Evolutionary conservation across 139 green algal species (phyloP).

Genomic region (Closterium sp.): DNA sequence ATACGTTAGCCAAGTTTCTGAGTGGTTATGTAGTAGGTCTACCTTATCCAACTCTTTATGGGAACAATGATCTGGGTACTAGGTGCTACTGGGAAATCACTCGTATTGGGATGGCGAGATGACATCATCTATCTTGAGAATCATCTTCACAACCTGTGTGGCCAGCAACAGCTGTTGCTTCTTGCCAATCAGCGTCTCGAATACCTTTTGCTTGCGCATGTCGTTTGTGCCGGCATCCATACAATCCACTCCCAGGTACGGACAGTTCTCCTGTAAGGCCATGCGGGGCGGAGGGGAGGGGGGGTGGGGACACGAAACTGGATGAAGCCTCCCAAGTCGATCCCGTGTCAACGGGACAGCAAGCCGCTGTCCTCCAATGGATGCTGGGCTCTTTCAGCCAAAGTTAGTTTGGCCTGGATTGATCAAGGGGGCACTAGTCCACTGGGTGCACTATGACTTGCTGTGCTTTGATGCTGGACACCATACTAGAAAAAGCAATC

Average conservation of each 20-base stretch:
- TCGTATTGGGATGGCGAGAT: conserved; percentile 65
- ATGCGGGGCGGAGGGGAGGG: background rate
- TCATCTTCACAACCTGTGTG: conserved; percentile 99
- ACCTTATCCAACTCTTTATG: background rate
- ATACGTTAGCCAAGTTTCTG: no score
- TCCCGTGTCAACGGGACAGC: conserved; percentile 86
- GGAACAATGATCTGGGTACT: no score
- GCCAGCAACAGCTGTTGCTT: conserved; percentile 97
- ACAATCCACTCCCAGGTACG: conserved; percentile 95
- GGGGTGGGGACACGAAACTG: background rate
- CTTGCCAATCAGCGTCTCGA: conserved; percentile 98
- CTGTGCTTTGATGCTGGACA: no score
- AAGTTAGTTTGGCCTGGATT: no score
- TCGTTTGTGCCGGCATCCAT: conserved; percentile 94
- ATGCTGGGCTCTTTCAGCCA: no score
- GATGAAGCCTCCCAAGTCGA: no score
- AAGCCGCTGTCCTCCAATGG: conserved; percentile 92
- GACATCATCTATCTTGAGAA: conserved; percentile 99
- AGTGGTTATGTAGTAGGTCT: no score
- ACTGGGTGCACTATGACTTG: no score
- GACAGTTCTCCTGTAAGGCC: conserved; percentile 72
- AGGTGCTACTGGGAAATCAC: background rate
- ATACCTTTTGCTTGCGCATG: conserved; percentile 98
- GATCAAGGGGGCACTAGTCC: no score
- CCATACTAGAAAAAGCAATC: no score